A percentile compares a stretch with the other conserved stretches of the same genome.
These are phyloP conservation scores for Fonsecaea multimorphosa DNA, from an alignment of 2,329 filamentous ascomycete genomes.

Conservation along the genomic window DNA sequence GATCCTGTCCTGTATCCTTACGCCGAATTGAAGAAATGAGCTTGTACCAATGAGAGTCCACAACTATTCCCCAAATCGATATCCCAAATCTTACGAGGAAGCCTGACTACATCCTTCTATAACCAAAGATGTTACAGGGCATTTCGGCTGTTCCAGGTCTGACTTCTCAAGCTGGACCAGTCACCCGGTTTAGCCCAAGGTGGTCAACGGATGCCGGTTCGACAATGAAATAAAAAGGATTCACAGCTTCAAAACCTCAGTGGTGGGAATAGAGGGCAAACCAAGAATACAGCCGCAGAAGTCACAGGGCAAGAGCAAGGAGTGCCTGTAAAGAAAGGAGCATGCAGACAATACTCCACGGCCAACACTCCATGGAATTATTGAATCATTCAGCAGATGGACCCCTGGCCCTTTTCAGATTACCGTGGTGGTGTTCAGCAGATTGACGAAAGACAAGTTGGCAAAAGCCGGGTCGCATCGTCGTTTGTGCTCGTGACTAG, in stretches of 20 bases:
- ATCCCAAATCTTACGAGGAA: background rate
- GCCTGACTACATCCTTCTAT: background rate
- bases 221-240: too few relatives aligned
- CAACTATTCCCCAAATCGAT: background rate
- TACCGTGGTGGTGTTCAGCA: background rate
- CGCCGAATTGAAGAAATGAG: slow-evolving; percentile 54
- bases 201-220: background rate
- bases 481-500: background rate
- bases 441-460: background rate
- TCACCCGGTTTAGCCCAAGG: background rate
- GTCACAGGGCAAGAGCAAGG: background rate
- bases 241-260: background rate
- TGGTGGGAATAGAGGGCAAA: background rate
- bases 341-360: background rate
- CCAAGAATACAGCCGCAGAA: background rate
- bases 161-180: background rate
- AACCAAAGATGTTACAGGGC: background rate
- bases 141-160: background rate
- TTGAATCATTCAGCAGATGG: background rate
- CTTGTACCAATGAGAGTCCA: background rate
- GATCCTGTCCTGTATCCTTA: slow-evolving; percentile 72
- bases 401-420: background rate
- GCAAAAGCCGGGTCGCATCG: background rate
- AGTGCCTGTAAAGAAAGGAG: background rate
- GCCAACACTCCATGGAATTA: background rate